Evolutionary conservation across 352 stramenopile genomes (phyloP).

Genomic region (Phytophthora pini): DNA sequence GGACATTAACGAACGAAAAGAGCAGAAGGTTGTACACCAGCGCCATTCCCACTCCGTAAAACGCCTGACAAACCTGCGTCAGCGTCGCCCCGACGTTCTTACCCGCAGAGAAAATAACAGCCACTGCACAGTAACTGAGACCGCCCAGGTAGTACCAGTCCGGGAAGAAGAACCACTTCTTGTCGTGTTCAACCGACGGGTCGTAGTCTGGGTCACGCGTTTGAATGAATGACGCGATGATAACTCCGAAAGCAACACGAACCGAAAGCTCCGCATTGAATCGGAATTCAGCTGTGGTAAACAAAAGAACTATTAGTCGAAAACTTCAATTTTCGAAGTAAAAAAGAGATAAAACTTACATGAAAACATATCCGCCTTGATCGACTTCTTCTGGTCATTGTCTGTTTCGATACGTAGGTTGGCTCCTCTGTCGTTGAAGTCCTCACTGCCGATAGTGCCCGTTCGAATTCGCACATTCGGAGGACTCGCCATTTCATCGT

Average conservation of each 20-base stretch:
- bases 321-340: neutral
- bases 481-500: conserved; percentile 39
- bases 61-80: conserved; percentile 73
- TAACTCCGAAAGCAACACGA: conserved; percentile 68
- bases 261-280: conserved; percentile 77
- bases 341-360: conserved; percentile 40
- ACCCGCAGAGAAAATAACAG: conserved; percentile 77
- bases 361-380: conserved; percentile 58
- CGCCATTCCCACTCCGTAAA: conserved; percentile 81
- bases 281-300: conserved; percentile 56
- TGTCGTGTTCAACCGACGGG: conserved; percentile 44
- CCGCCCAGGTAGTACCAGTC: conserved; percentile 64
- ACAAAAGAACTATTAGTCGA: conserved; percentile 12
- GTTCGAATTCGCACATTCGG: conserved; percentile 45
- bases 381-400: conserved; percentile 60
- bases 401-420: conserved; percentile 76
- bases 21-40: conserved; percentile 83
- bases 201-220: conserved; percentile 61
- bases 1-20: conserved; percentile 55
- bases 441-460: conserved; percentile 62
- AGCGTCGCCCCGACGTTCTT: conserved; percentile 79
- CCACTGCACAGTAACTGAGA: conserved; percentile 70
- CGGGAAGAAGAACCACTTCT: conserved; percentile 76
- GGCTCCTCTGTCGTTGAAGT: conserved; percentile 65
- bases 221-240: conserved; percentile 76